Evolutionary conservation across 2,329 filamentous ascomycete species (phyloP), one percentile per base, ranked within the genome.

Genomic region (Pyricularia sp.): DNA sequence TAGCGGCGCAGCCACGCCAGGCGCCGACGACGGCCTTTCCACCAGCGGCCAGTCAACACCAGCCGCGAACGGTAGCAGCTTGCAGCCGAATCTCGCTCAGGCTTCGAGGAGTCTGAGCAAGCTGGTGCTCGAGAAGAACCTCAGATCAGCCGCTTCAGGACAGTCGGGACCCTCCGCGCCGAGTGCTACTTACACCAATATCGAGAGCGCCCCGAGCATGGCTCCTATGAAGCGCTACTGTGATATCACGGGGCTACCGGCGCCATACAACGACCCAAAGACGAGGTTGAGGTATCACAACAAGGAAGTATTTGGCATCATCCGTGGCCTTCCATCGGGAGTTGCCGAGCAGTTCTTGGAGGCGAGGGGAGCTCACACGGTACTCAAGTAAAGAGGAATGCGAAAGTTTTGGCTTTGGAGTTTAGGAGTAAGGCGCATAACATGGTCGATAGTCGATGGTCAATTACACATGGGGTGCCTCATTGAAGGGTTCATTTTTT

Each of bases 201-300:
- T 99, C 71, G 95, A 79, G 79, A 93, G 92, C 65, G 94, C 95
- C 3, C 95, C 95, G 58, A 95, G 92, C 70, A 82, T 98, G 74
- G 90, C 90, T 67, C 91, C 93, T 73, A 87, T 92, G 76, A 93
- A 90, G 79, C 92, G 91, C 75, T 99, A 98, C 80, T 99, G 95
- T 82, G 96, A 99, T 79, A 87, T 99, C 74, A 99, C 95, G 0
- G 96, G 95, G 1, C 81, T 99, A 72, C 88, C 92, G n/a, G 92
- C 93, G 33, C 90, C 91, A 6, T 99, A 99, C 77, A 88, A 92
- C 36, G 95, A 99, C 77, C 96, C 95, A 2, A 99, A 99, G 85
- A 97, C 94, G 58, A 87, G 94, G 72, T 80, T 99, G 79, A 85
- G 94, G 71, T 99, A 99, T 79, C 92, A 97, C 79, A 90, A 99